These are phyloP conservation scores for Grigorovia transvaalensis DNA, from an alignment of 805 yeast species.

Conservation along the genomic window DNA sequence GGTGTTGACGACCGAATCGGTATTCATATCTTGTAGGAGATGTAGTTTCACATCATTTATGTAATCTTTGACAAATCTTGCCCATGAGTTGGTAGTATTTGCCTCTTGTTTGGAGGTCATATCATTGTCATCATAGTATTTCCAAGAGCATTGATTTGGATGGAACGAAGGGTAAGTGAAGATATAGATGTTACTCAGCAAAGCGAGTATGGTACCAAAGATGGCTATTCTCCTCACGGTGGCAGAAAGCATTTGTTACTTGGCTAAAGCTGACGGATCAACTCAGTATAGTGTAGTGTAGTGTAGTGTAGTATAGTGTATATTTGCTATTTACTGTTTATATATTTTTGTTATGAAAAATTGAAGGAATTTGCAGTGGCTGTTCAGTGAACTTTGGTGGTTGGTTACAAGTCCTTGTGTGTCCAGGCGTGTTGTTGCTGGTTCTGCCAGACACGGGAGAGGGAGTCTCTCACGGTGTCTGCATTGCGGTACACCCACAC, in stretches of 20 bases:
- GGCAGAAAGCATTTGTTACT: background rate
- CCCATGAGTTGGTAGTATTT: background rate
- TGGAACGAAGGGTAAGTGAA: slow-evolving; percentile 66
- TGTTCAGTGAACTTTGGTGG: too few relatives aligned
- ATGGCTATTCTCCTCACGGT: slow-evolving; percentile 5
- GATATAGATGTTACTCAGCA: slow-evolving; percentile 49
- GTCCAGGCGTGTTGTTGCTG: background rate
- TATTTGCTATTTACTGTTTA: background rate
- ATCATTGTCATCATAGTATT: slow-evolving; percentile 11
- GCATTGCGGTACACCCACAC: background rate
- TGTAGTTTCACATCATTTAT: slow-evolving; percentile 22
- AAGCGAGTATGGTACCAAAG: slow-evolving; percentile 27
- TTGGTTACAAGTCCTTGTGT: background rate
- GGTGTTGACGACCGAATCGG: slow-evolving; percentile 8
- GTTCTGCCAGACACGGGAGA: background rate
- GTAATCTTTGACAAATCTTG: slow-evolving; percentile 12
- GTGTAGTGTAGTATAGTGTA: too few relatives aligned
- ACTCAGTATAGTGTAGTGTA: too few relatives aligned
- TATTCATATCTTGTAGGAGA: slow-evolving; percentile 3
- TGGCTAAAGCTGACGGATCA: too few relatives aligned
- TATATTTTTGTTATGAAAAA: too few relatives aligned
- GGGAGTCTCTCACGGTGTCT: background rate
- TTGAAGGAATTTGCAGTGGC: background rate
- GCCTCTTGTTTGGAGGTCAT: background rate
- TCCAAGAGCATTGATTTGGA: slow-evolving; percentile 53